Percentiles rank a stretch among this genome's conserved stretches.
Evolutionary conservation across 140 eudicot genomes (phyloP).

Genomic region (Ambrosia hybrid): DNA sequence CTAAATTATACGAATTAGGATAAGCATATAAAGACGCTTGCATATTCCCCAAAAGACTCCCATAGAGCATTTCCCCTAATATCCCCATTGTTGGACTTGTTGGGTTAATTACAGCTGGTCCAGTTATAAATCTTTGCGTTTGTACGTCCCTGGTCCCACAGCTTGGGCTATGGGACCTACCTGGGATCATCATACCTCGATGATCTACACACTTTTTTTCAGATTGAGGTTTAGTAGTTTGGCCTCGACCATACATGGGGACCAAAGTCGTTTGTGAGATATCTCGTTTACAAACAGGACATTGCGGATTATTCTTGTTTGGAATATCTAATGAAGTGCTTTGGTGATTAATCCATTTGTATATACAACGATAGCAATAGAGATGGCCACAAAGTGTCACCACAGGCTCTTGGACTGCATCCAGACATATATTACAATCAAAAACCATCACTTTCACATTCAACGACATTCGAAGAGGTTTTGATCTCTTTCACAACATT

Average conservation of each 20-base stretch:
- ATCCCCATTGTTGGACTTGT: conserved; percentile 51
- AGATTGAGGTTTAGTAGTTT: conserved; percentile 6
- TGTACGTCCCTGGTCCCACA: conserved; percentile 17
- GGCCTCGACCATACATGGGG: conserved; percentile 66
- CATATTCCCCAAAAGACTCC: conserved; percentile 48
- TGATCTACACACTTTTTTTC: conserved; percentile 9
- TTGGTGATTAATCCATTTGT: conserved; percentile 65
- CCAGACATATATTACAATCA: conserved; percentile 84
- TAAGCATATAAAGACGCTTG: conserved; percentile 40
- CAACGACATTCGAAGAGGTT: neutral
- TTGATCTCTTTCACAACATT: neutral
- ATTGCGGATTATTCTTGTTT: conserved; percentile 41
- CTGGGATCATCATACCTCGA: conserved; percentile 38
- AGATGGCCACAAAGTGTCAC: conserved; percentile 88
- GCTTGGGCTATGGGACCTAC: conserved; percentile 44
- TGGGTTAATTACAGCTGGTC: neutral
- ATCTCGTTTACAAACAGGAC: conserved; percentile 74
- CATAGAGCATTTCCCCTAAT: conserved; percentile 61
- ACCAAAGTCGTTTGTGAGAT: conserved; percentile 56
- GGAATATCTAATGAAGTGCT: conserved; percentile 23
- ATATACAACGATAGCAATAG: conserved; percentile 85
- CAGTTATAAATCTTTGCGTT: conserved; percentile 2
- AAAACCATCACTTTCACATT: conserved; percentile 45
- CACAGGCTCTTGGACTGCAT: conserved; percentile 66
- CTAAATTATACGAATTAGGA: conserved; percentile 46